Base-by-base conservation (phyloP, 73 alveolate species). In the Loxodes magnus region DNA sequence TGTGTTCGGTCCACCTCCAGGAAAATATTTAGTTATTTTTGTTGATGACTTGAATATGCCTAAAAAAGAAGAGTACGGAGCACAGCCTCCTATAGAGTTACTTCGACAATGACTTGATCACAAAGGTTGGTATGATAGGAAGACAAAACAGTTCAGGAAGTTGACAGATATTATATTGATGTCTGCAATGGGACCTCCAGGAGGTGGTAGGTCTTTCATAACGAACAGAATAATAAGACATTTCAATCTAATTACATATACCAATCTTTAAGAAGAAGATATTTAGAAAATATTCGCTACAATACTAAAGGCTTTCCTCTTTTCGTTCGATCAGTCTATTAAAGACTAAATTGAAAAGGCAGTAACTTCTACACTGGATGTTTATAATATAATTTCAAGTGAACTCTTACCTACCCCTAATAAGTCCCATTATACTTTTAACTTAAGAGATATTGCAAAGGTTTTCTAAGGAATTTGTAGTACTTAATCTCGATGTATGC, bases 181-280 rank as follows among this genome's bases (percentile, higher is more conserved):
- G 43, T 73, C 95, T 14, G 98, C 99, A 36, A 94, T 94, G 99
- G 99, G 99, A 37, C 98, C 98, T 2, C 99, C 99, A 43, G 99
- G 98, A 6, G 99, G 99, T 33, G 99, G 99, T 44, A 92, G 99
- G 85, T 65, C 89, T 25, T 82, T 72, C 49, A 86, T 94, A 54
- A 85, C 98, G 22, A 88, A 88, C 36, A 85, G 99, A 76, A 71
- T 90, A 66, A 81, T 82, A 66, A 88, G 99, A 76, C 97, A 75
- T 88, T 29, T 62, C 88, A 5, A 89, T 93, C 78, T 80, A 77
- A 84, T 27, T 88, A 88, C 78, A 80, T 85, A 19, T 79, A 77
- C 67, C 65, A 79, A 17, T 84, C 68, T 41, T 76, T 72, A 67
- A 68, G 64, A 17, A 44, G n/a, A 12, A 7, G 46, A 9, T 10